These are phyloP conservation scores for Spiraea crenata DNA, from an alignment of 331 rosid genomes.

Conservation along the genomic window DNA sequence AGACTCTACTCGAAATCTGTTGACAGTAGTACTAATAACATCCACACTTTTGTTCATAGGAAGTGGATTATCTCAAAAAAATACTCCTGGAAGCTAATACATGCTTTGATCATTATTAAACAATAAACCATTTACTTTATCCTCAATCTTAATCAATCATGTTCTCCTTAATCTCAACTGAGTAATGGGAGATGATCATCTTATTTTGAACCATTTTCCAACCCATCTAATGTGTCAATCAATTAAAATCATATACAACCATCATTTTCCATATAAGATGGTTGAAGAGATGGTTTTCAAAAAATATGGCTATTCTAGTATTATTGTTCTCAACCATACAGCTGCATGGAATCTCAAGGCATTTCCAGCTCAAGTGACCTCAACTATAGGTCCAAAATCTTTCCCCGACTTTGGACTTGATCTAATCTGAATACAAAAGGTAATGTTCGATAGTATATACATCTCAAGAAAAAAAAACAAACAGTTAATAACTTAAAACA, in stretches of 20 bases:
- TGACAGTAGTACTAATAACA: neutral
- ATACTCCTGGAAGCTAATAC: neutral
- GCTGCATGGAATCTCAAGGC: slow-evolving; percentile 85
- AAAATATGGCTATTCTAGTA: no score
- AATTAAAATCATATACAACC: no score
- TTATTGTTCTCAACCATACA: slow-evolving; percentile 66
- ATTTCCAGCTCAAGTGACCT: slow-evolving; percentile 90
- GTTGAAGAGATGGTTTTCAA: no score
- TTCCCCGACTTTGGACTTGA: slow-evolving; percentile 41
- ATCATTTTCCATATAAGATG: no score
- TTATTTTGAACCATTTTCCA: no score
- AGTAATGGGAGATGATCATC: no score
- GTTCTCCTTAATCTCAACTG: slow-evolving; percentile 63
- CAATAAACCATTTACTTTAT: slow-evolving; percentile 42
- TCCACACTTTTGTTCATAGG: neutral
- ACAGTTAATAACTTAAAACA: slow-evolving; percentile 1
- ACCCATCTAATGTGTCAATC: no score
- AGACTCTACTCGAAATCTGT: slow-evolving; percentile 18
- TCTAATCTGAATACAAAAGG: slow-evolving; percentile 52
- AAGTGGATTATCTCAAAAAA: slow-evolving; percentile 6
- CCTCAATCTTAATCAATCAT: slow-evolving; percentile 53
- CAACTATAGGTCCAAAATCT: slow-evolving; percentile 46
- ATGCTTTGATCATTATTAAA: slow-evolving; percentile 9
- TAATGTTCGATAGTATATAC: slow-evolving; percentile 16
- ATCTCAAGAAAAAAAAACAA: neutral